Conservation (phyloP, 176 grass and related monocot genomes). For the Pharus latifolius region DNA sequence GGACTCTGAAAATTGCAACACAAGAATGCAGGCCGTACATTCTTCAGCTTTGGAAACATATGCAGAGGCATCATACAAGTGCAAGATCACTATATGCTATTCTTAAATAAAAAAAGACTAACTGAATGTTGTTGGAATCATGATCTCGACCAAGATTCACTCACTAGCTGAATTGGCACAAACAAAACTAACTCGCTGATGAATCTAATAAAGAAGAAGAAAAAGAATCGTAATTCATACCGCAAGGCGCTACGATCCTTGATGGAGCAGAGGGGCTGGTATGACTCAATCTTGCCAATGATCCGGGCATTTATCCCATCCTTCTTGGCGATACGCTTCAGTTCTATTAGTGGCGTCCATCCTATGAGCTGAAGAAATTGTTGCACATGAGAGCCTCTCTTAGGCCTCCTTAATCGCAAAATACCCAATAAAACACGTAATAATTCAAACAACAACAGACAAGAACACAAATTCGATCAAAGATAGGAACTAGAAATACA, state of each 20-base stretch:
- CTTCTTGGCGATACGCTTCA: slow-evolving; percentile 49
- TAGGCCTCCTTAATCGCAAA: neutral
- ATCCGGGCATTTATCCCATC: slow-evolving; percentile 47
- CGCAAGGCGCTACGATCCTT: slow-evolving; percentile 72
- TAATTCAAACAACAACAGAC: neutral
- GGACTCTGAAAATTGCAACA: no score
- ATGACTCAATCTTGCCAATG: slow-evolving; percentile 63
- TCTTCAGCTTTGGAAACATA: neutral
- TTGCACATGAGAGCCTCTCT: neutral
- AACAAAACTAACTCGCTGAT: no score
- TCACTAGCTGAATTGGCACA: neutral
- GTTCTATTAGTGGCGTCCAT: slow-evolving; percentile 67
- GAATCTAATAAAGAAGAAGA: neutral
- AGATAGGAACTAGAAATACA: no score
- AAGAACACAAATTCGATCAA: neutral
- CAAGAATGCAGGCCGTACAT: neutral
- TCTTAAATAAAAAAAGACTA: neutral
- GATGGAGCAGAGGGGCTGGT: slow-evolving; percentile 73
- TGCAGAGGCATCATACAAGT: neutral
- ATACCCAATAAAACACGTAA: no score
- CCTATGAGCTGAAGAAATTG: slow-evolving; percentile 53
- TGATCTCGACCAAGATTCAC: neutral
- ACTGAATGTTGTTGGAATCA: neutral
- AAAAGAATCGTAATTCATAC: slow-evolving; percentile 17
- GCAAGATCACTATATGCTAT: neutral